phyloP scores from a whole-genome alignment of 371 early-diverging fungal species.

The Lichtheimia hyalospora region DNA sequence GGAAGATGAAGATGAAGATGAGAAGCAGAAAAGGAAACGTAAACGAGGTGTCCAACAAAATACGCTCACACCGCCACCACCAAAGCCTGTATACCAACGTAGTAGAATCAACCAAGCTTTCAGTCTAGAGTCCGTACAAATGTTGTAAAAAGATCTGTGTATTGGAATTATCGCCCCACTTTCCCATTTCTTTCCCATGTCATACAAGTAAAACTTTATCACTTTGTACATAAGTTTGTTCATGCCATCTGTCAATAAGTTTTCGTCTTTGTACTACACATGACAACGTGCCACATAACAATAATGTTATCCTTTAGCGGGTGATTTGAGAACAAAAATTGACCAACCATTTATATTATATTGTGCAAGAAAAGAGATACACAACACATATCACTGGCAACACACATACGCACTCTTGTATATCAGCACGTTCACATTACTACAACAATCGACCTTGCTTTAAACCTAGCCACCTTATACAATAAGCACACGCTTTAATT shows the following conservation, averaged over 20 bases:
- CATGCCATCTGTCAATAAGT: constrained; percentile 5
- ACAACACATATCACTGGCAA: not conserved
- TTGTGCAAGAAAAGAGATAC: not conserved
- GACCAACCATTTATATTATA: too few species aligned
- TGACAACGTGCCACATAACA: constrained; percentile 14
- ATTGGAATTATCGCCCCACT: not conserved
- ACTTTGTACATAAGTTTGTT: not conserved
- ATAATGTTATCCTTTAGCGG: constrained; percentile 5
- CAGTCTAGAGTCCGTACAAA: constrained; percentile 10
- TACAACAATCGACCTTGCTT: not conserved
- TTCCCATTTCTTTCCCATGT: not conserved
- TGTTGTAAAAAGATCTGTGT: not conserved
- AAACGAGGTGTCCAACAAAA: constrained; percentile 6
- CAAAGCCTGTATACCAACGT: not conserved
- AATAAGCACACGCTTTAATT: too few species aligned
- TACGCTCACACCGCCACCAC: not conserved
- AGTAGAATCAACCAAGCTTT: constrained; percentile 14
- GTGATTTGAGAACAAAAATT: not conserved
- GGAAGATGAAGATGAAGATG: constrained; percentile 27
- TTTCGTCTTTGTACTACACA: constrained; percentile 8
- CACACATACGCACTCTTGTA: not conserved
- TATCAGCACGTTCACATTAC: not conserved
- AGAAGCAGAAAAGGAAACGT: constrained; percentile 6
- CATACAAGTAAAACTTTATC: not conserved
- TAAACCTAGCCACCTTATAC: not conserved